These are phyloP conservation scores for Saitozyma sp. DNA, from an alignment of 768 basidiomycete genomes.

Conservation along the genomic window DNA sequence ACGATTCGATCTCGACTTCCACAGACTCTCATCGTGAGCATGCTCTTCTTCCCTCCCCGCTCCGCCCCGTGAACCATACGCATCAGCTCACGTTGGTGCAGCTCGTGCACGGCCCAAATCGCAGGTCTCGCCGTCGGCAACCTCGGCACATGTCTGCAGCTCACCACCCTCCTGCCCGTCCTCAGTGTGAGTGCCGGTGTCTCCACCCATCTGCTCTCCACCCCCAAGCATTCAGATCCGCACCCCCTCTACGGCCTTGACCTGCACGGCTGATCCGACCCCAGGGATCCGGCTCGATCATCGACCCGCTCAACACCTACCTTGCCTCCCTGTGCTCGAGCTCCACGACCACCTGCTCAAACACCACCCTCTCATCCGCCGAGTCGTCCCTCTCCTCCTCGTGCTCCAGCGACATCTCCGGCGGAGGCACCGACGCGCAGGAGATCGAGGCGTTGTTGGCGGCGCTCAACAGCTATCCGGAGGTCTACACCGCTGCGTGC, in stretches of 20 bases:
- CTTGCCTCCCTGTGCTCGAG: conserved; percentile 39
- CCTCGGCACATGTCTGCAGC: conserved; percentile 40
- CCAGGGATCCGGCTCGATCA: conserved; percentile 36
- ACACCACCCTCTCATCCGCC: conserved; percentile 37
- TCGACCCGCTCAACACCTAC: conserved; percentile 42
- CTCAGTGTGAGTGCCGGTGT: conserved; percentile 17
- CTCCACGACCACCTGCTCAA: conserved; percentile 37
- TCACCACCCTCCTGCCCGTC: conserved; percentile 34
- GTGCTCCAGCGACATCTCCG: conserved; percentile 39
- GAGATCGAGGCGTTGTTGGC: conserved; percentile 33
- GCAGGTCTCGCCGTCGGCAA: conserved; percentile 34
- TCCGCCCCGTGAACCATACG: not conserved
- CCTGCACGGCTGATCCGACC: not conserved
- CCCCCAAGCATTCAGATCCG: no score
- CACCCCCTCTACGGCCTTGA: not conserved
- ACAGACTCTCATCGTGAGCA: no score
- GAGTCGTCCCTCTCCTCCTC: conserved; percentile 25
- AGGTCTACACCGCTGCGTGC: conserved; percentile 46
- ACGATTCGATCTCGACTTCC: no score
- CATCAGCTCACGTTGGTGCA: not conserved
- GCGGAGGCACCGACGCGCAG: conserved; percentile 28
- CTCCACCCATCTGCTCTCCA: not conserved
- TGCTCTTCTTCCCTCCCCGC: not conserved
- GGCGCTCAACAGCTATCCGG: conserved; percentile 35
- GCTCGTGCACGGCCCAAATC: conserved; percentile 29